Percentiles rank a stretch among this genome's conserved stretches.
Conservation (phyloP, 352 stramenopile species). For the Phytophthora pluvialis region DNA sequence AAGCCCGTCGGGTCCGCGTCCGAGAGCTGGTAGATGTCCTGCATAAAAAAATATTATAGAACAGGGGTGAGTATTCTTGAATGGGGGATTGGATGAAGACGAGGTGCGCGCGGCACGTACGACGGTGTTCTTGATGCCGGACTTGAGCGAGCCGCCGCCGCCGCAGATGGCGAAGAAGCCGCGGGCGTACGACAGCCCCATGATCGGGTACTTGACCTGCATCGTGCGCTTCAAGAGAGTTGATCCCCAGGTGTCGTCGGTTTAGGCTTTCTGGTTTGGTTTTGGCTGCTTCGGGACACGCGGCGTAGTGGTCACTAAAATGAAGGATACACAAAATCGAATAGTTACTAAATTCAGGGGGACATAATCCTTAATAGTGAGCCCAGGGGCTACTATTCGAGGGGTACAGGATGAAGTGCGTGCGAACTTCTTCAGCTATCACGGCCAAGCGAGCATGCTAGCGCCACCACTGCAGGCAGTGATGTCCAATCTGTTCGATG, state of each 20-base stretch:
- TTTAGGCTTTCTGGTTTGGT: constrained; percentile 11
- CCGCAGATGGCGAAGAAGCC: constrained; percentile 83
- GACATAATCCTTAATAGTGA: background rate
- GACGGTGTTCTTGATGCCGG: constrained; percentile 88
- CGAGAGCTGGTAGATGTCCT: constrained; percentile 82
- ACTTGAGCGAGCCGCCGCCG: constrained; percentile 82
- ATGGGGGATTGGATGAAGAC: background rate
- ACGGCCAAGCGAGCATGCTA: too few relatives aligned
- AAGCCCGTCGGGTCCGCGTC: constrained; percentile 71
- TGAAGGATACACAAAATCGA: background rate
- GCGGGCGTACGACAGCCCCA: constrained; percentile 79
- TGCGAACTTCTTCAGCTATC: too few relatives aligned
- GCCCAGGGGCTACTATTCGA: constrained; percentile 4
- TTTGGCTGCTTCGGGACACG: constrained; percentile 12
- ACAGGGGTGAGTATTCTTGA: constrained; percentile 8
- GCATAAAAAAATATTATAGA: constrained; percentile 10
- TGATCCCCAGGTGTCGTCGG: background rate
- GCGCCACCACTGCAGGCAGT: too few relatives aligned
- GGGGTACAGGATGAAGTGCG: background rate
- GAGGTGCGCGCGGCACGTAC: constrained; percentile 41
- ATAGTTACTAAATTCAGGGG: too few relatives aligned
- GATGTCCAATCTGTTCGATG: too few relatives aligned
- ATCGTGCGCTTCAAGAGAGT: constrained; percentile 41
- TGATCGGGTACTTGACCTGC: constrained; percentile 87
- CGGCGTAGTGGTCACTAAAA: constrained; percentile 11